Evolutionary conservation across 2,329 filamentous ascomycete genomes (phyloP).

Genomic region (Aspergillus ustus): DNA sequence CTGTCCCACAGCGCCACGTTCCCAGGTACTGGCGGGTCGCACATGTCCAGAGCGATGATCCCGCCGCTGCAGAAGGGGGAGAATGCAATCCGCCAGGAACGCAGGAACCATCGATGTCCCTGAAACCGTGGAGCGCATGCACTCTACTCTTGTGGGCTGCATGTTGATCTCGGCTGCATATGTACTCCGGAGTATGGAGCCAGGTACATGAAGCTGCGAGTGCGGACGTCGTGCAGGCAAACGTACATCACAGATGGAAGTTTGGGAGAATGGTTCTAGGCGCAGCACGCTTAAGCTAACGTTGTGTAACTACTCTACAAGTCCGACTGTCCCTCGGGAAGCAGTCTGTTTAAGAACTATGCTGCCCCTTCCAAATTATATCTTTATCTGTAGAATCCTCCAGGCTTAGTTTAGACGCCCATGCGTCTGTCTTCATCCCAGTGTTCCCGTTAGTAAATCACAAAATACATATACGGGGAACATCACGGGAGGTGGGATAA

Average conservation of each 20-base stretch:
- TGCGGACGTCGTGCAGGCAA: neutral
- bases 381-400: too few species aligned
- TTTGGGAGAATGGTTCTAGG: neutral
- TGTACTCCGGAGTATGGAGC: neutral
- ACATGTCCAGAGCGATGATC: neutral
- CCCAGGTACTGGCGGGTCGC: too few species aligned
- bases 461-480: too few species aligned
- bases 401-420: too few species aligned
- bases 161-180: neutral
- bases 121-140: neutral
- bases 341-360: neutral
- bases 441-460: too few species aligned
- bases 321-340: neutral
- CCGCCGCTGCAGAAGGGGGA: too few species aligned
- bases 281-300: neutral
- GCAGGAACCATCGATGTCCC: too few species aligned
- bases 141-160: neutral
- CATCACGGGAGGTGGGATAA: too few species aligned
- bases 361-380: neutral
- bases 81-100: too few species aligned
- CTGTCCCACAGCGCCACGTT: neutral
- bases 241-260: neutral
- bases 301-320: neutral
- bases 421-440: too few species aligned
- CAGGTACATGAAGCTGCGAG: neutral